Evolutionary conservation across 257 asterid genomes (phyloP), one percentile per base, ranked within the genome.

Genomic region (Primulina eburnea): DNA sequence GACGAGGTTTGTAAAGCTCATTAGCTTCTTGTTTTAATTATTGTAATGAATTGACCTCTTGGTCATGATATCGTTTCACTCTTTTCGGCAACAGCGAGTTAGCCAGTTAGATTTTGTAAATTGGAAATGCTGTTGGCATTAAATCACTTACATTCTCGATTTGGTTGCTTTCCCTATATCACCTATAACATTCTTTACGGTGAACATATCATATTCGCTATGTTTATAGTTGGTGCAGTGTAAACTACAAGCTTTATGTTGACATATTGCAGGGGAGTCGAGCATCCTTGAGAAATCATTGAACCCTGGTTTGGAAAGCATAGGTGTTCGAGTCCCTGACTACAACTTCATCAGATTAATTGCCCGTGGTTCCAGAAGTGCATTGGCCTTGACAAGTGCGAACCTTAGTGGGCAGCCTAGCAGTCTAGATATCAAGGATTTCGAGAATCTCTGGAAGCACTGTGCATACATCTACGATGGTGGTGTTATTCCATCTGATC

Each of bases 351-450:
- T 93, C 17, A 81, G 99, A 76, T 77, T 75, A 43, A 78, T 90
- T 73, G 84, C 92, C 61, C 90, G 84, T 63, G 94, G 96, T 74
- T 87, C 95, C 60, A 74, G 69, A 64, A 87, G 94, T 74, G 96
- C 97, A 3, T 78, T 93, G 71, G 97, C 96, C 58, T 96, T 93
- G 63, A 93, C 96, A 4, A 93, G 97, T 38, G 99, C 99, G 35
- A 93, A 93, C 82, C 89, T 90, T 68, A 91, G 91, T 4, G 91
- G 96, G 59, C 86, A 80, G 68, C 89, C 90, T 8, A 93, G 96
- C 71, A 90, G 97, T 68, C 91, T 93, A 57, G 82, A 86, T 74
- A 82, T 91, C 69, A 82, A 75, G 70, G 99, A 93, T 74, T 90
- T 93, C 29, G 85, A 86, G 81, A 82, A 73, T 68, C 92, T 93